Conservation (phyloP, 306 rosid genomes). For the Amphicarpaea edgeworthii region DNA sequence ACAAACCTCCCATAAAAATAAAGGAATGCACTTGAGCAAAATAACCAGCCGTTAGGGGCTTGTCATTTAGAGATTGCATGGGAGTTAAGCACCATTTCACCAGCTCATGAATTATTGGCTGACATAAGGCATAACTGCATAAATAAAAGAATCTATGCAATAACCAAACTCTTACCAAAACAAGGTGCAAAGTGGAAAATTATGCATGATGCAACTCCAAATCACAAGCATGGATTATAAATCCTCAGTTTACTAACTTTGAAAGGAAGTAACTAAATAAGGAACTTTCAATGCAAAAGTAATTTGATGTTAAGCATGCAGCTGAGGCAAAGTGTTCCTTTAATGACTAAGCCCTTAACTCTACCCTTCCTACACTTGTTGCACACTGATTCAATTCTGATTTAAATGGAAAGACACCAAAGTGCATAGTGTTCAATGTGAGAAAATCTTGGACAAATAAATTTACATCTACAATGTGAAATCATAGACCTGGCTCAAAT, state of each 20-base stretch:
- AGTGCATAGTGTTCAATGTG: neutral
- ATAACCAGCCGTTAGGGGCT: slow-evolving; percentile 11
- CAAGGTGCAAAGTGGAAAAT: neutral
- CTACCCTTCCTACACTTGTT: neutral
- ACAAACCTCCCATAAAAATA: neutral
- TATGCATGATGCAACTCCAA: slow-evolving; percentile 5
- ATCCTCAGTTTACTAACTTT: neutral
- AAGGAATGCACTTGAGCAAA: neutral
- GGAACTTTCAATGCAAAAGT: neutral
- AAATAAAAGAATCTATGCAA: slow-evolving; percentile 13
- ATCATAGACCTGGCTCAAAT: slow-evolving; percentile 10
- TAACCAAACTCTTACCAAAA: neutral
- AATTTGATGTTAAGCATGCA: slow-evolving; percentile 1
- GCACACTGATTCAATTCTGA: neutral
- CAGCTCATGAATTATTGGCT: slow-evolving; percentile 1
- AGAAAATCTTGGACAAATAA: slow-evolving; percentile 24
- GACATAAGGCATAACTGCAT: slow-evolving; percentile 5
- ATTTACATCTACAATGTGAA: slow-evolving; percentile 5
- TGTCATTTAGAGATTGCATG: neutral
- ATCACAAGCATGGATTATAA: neutral
- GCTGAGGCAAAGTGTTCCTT: slow-evolving; percentile 25
- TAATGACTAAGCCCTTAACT: neutral
- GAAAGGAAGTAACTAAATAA: neutral
- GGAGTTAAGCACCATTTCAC: slow-evolving; percentile 26
- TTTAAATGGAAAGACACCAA: slow-evolving; percentile 25